A percentile compares a stretch with the other conserved stretches of the same genome.
These are phyloP conservation scores for Euphorbia lathyris DNA, from an alignment of 345 rosid genomes.

Conservation along the genomic window DNA sequence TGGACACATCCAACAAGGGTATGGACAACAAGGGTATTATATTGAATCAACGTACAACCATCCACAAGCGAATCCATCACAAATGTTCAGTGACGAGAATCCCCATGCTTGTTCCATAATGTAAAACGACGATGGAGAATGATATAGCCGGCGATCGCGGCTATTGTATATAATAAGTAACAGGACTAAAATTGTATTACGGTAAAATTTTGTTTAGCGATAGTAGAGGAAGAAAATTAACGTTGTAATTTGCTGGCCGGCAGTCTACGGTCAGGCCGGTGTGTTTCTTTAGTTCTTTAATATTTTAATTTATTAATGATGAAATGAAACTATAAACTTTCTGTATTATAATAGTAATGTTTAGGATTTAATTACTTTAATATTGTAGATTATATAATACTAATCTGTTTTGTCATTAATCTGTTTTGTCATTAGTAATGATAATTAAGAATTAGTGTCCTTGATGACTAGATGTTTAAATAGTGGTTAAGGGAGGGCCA, in stretches of 20 bases:
- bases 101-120: slow-evolving; percentile 78
- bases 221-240: background rate
- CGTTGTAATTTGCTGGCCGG: slow-evolving; percentile 9
- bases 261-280: slow-evolving; percentile 19
- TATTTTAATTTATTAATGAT: slow-evolving; percentile 1
- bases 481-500: background rate
- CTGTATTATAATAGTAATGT: too few species aligned
- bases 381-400: too few species aligned
- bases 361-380: too few species aligned
- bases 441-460: background rate
- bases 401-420: background rate
- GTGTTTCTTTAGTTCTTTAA: slow-evolving; percentile 11
- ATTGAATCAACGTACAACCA: slow-evolving; percentile 13
- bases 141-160: too few species aligned
- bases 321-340: too few species aligned
- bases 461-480: background rate
- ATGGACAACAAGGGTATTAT: slow-evolving; percentile 34
- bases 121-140: slow-evolving; percentile 29
- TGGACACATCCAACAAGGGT: slow-evolving; percentile 30
- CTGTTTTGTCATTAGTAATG: background rate
- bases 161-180: too few species aligned
- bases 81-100: slow-evolving; percentile 92
- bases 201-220: slow-evolving; percentile 19
- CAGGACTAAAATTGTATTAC: slow-evolving; percentile 11
- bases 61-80: slow-evolving; percentile 48